Conservation (phyloP, 73 alveolate species). For the Halteria grandinella region DNA sequence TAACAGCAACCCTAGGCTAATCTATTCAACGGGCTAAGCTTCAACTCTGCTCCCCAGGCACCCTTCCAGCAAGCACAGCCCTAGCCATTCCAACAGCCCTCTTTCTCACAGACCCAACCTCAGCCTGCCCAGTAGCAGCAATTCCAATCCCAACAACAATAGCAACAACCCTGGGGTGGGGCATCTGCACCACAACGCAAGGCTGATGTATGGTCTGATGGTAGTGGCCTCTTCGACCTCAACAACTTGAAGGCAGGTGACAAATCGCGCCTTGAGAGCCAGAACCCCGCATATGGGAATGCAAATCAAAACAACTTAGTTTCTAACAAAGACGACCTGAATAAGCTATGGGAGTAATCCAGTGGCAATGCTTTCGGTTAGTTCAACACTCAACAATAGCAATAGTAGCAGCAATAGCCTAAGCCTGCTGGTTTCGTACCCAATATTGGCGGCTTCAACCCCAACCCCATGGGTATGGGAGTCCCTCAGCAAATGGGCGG, state of each 20-base stretch:
- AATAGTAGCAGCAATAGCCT: too few species aligned
- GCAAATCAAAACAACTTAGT: neutral
- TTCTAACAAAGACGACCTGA: too few species aligned
- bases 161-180: neutral
- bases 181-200: neutral
- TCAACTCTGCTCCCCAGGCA: too few species aligned
- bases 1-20: too few species aligned
- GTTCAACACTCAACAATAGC: too few species aligned
- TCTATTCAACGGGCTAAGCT: too few species aligned
- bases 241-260: constrained; percentile 31
- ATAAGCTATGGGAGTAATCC: too few species aligned
- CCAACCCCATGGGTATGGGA: too few species aligned
- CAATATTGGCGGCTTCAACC: too few species aligned
- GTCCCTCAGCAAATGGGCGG: too few species aligned
- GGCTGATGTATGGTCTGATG: constrained; percentile 28
- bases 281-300: neutral
- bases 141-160: neutral
- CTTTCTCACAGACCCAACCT: neutral
- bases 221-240: constrained; percentile 8
- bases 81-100: neutral
- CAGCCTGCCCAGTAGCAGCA: neutral
- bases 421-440: too few species aligned
- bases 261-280: neutral
- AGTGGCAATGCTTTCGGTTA: too few species aligned
- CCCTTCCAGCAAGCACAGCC: neutral